A percentile compares a stretch with the other conserved stretches of the same genome.
phyloP scores from a whole-genome alignment of 306 rosid species.

The Cucurbita ficifolia region DNA sequence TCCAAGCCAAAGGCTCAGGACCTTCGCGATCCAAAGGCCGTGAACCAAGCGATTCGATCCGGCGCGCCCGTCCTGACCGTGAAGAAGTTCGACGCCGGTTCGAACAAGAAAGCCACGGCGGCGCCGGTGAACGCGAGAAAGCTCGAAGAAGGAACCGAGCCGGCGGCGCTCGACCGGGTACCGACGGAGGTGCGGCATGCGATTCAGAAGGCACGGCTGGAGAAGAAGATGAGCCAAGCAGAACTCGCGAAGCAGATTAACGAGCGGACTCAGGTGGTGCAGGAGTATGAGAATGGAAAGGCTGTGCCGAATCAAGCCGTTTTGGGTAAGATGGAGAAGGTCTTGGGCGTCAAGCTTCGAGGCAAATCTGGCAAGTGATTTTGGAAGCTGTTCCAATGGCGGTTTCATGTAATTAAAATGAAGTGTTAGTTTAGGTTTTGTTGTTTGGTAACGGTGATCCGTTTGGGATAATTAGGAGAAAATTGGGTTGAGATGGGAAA shows the following conservation, averaged over 20 bases:
- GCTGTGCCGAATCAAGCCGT: constrained; percentile 67
- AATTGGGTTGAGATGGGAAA: too few species aligned
- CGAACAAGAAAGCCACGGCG: constrained; percentile 35
- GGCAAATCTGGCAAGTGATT: constrained; percentile 40
- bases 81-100: constrained; percentile 48
- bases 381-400: not conserved
- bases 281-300: constrained; percentile 76
- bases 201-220: constrained; percentile 71
- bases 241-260: constrained; percentile 69
- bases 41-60: constrained; percentile 62
- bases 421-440: too few species aligned
- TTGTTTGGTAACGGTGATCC: too few species aligned
- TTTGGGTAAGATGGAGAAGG: constrained; percentile 62
- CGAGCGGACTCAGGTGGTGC: constrained; percentile 64
- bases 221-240: constrained; percentile 64
- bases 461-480: too few species aligned
- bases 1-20: constrained; percentile 37
- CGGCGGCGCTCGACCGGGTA: constrained; percentile 50
- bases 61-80: constrained; percentile 45
- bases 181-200: constrained; percentile 39
- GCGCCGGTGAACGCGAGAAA: constrained; percentile 38
- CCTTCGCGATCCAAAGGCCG: constrained; percentile 45
- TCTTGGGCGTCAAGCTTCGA: constrained; percentile 61
- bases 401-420: too few species aligned
- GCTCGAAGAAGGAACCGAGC: constrained; percentile 60